Evolutionary conservation across 768 basidiomycete genomes (phyloP).

Genomic region (Lactifluus rugatus): DNA sequence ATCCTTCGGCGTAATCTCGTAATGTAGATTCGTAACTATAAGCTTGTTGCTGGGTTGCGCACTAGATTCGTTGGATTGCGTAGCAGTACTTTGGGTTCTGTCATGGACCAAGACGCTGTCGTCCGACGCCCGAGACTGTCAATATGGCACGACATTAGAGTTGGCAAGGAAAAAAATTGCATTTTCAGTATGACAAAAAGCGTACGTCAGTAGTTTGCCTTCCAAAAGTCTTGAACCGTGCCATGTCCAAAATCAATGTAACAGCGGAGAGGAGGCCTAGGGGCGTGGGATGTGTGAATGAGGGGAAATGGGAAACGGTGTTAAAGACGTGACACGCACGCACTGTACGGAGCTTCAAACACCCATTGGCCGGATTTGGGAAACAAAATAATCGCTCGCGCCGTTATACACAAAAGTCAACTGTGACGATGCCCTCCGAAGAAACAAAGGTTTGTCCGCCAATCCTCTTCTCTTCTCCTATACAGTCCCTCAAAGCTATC

Average conservation of each 20-base stretch:
- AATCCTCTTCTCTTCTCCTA: not conserved
- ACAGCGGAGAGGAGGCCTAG: not conserved
- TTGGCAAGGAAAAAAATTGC: not conserved
- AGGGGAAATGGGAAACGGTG: no score
- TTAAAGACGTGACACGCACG: no score
- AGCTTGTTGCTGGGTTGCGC: constrained; percentile 31
- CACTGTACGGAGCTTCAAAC: no score
- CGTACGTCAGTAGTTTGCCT: constrained; percentile 1
- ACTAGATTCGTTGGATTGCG: not conserved
- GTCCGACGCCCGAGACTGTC: constrained; percentile 11
- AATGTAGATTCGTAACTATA: constrained; percentile 81
- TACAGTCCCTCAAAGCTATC: not conserved
- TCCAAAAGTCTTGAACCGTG: not conserved
- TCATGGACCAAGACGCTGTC: constrained; percentile 15
- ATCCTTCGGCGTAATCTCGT: constrained; percentile 84
- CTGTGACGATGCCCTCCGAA: constrained; percentile 93
- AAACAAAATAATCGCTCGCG: no score
- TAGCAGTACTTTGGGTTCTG: not conserved
- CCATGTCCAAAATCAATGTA: not conserved
- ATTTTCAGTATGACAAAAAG: not conserved
- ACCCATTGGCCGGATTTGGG: no score
- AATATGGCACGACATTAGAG: not conserved
- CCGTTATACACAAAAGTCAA: no score
- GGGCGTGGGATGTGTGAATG: not conserved
- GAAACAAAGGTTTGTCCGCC: constrained; percentile 65